Base-by-base conservation (phyloP, 768 basidiomycete species). In the Clavulina sp. region DNA sequence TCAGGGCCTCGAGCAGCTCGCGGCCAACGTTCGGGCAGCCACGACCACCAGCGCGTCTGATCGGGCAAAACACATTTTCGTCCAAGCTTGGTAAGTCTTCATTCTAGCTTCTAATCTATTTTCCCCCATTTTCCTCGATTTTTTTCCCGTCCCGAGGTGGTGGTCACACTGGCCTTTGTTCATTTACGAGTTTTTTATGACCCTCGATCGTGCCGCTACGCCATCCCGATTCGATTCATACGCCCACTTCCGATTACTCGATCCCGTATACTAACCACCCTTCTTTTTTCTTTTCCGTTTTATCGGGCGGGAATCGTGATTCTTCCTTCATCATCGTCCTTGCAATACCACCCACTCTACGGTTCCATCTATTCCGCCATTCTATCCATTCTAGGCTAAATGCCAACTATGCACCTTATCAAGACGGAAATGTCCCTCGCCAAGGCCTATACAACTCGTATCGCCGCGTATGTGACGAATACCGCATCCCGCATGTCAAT, bases 381-480 rank as follows among this genome's bases (percentile, higher is more conserved):
- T n/a, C n/a, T n/a, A n/a, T 29, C n/a, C n/a, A 50, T 34, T 48
- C 13, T 57, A 89, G 86, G 86, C 66, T 89, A 54, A 83, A 80
- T 18, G 84, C 83, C 26, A 88, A 88, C 65, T 91, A 89, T 66
- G 83, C 85, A 3, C 82, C 85, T 9, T 88, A 86, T 65, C 84
- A 84, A 40, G 87, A 89, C 66, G 87, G 87, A 32, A 91, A 91
- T 64, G 89, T 92, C 32, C 85, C 89, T 41, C 79, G 89, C 49
- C 89, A 93, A 62, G 89, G 88, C 4, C 76, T 95, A 48, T 95
- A 92, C 66, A 86, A 87, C 63, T 92, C 88, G 31, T 95, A 92
- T 68, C 76, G 83, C 56, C 73, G 86, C 51, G 80, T 91, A 52
- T 91, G 86, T 66, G 85, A 89, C 68, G 83, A 87, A 66, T 87